A percentile compares a stretch with the other conserved stretches of the same genome.
Evolutionary conservation across 768 basidiomycete species (phyloP).

Genomic region (Auricularia sp.): DNA sequence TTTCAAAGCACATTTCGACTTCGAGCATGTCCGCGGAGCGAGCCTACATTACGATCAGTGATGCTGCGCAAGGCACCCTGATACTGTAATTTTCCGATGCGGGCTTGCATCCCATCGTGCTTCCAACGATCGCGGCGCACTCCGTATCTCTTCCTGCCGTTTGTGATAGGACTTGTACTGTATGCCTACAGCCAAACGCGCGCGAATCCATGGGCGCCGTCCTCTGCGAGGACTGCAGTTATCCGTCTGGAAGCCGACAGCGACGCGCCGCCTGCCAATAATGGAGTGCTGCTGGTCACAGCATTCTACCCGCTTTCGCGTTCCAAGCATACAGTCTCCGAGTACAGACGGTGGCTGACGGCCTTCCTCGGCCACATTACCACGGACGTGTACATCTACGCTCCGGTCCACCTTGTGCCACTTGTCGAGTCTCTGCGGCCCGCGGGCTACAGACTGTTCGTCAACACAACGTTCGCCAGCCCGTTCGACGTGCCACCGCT

Average conservation of each 20-base stretch:
- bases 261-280: background rate
- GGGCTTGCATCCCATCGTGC: background rate
- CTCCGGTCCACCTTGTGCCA: conserved; percentile 29
- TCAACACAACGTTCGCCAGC: conserved; percentile 37
- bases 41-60: no score
- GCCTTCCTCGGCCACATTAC: conserved; percentile 34
- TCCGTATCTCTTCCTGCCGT: background rate
- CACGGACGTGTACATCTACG: conserved; percentile 47
- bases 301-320: conserved; percentile 43
- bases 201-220: background rate
- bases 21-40: no score
- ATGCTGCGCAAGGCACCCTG: no score
- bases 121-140: background rate
- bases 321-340: conserved; percentile 37
- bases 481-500: conserved; percentile 44
- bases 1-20: no score
- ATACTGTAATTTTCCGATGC: background rate
- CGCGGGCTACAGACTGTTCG: conserved; percentile 18
- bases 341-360: conserved; percentile 36
- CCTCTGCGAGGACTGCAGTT: background rate
- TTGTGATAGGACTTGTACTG: background rate
- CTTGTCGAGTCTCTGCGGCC: conserved; percentile 25
- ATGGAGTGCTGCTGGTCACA: conserved; percentile 38
- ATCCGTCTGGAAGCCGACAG: background rate
- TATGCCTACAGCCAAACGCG: background rate